Conservation (phyloP, 2,329 filamentous ascomycete genomes). For the Talaromyces sp. region DNA sequence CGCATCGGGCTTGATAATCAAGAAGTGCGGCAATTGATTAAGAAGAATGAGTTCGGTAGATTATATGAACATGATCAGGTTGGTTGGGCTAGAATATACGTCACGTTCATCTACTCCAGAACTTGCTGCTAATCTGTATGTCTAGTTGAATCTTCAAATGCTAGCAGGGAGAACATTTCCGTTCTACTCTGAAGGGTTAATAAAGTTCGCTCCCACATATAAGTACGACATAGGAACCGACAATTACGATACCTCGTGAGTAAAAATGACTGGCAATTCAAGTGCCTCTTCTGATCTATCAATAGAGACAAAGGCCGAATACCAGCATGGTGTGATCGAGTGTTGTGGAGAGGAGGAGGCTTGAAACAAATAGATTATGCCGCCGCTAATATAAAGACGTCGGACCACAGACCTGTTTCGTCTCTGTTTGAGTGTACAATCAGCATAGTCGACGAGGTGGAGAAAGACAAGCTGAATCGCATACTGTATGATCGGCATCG, state of each 20-base stretch:
- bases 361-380: conserved; percentile 81
- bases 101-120: background rate
- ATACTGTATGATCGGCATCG: conserved; percentile 70
- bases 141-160: conserved; percentile 89
- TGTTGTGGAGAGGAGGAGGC: conserved; percentile 80
- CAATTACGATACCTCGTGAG: conserved; percentile 84
- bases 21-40: conserved; percentile 69
- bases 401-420: conserved; percentile 94
- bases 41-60: conserved; percentile 67
- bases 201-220: conserved; percentile 90
- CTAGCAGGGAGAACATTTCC: conserved; percentile 84
- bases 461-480: conserved; percentile 68
- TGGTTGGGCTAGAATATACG: conserved; percentile 67
- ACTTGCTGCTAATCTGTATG: background rate
- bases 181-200: conserved; percentile 85
- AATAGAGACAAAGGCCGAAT: conserved; percentile 83
- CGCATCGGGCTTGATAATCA: conserved; percentile 83
- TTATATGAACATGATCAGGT: conserved; percentile 91
- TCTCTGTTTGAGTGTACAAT: conserved; percentile 82
- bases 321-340: conserved; percentile 94
- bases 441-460: conserved; percentile 71
- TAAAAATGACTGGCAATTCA: background rate
- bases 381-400: conserved; percentile 78
- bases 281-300: conserved; percentile 29
- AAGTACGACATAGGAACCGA: conserved; percentile 90